Evolutionary conservation across 768 basidiomycete genomes (phyloP), one percentile per base, ranked within the genome.

Genomic region (Ramaria sp.): DNA sequence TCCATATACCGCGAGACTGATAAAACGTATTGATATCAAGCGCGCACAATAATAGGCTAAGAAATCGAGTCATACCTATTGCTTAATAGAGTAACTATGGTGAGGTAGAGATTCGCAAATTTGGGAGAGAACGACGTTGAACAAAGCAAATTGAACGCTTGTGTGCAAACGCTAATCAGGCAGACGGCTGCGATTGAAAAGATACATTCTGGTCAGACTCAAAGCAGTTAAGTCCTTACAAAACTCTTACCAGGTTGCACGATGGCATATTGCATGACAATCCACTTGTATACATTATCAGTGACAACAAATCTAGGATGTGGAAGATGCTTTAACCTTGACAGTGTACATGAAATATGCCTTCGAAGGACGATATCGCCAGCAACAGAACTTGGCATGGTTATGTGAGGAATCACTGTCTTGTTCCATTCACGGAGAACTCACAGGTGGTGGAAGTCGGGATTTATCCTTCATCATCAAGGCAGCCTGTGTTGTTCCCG

Each of bases 301-400:
- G 45, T 6, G 7, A 4, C 4, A 2, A 12, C 20, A 24, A 16
- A 3, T 24, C 16, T 1, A 13, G 3, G 24, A 47, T 2, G 15
- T 10, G 24, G 45, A 32, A 25, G 25, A 22, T 27, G n/a, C n/a
- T n/a, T n/a, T 12, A 24, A 47, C 45, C 25, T 89, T 90, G 65
- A 90, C 67, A 8, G 87, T 82, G 62, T 90, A 83, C 81, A 94
- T 88, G 64, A 95, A 95, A 68, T 94, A 91, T 1, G 79, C 83
- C 72, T 89, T 91, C 15, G 87, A 86, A 0, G 88, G 88, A 13
- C 88, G 73, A 64, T 85, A 91, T 62, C 85, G 73, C 80, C 81
- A 87, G 63, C 75, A 90, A 64, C 87, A 88, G 60, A 92, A 79
- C 85, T 89, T 63, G 2, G 25, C 5, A 22, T 24, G 24, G 3